Evolutionary conservation across 495 filamentous ascomycete genomes (phyloP).

Genomic region (Aspergillus conjunctus): DNA sequence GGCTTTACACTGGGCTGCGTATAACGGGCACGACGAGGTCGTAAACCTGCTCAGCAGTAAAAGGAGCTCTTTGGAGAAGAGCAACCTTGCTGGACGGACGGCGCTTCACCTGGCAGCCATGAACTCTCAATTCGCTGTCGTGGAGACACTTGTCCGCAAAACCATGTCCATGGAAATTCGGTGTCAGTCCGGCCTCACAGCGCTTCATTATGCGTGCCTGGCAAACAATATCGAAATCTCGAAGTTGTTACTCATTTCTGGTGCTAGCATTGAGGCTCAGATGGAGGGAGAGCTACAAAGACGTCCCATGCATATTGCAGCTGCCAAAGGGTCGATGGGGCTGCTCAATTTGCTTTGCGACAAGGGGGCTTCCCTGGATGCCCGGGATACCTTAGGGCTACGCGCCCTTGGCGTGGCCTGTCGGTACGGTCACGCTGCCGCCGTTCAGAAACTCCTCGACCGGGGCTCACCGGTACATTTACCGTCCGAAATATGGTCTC

Average conservation of each 20-base stretch:
- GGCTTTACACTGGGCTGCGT: conserved; percentile 49
- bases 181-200: conserved; percentile 36
- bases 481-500: conserved; percentile 29
- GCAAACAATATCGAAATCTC: conserved; percentile 38
- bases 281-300: conserved; percentile 31
- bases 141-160: conserved; percentile 41
- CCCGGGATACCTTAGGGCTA: conserved; percentile 41
- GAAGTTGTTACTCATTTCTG: conserved; percentile 40
- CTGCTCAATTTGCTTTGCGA: conserved; percentile 43
- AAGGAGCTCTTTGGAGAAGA: conserved; percentile 30
- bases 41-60: conserved; percentile 39
- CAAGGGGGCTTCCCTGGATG: conserved; percentile 41
- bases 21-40: conserved; percentile 46
- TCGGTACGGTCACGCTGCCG: conserved; percentile 38
- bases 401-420: conserved; percentile 42
- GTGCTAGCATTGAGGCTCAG: conserved; percentile 43
- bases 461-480: conserved; percentile 38
- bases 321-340: conserved; percentile 32
- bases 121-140: conserved; percentile 42
- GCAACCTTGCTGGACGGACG: conserved; percentile 39
- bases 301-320: conserved; percentile 45
- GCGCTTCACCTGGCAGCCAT: conserved; percentile 48
- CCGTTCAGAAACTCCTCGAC: conserved; percentile 42
- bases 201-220: conserved; percentile 52
- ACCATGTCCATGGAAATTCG: conserved; percentile 28